Conservation (phyloP, 2,329 filamentous ascomycete genomes). For the Aureobasidium vineae region DNA sequence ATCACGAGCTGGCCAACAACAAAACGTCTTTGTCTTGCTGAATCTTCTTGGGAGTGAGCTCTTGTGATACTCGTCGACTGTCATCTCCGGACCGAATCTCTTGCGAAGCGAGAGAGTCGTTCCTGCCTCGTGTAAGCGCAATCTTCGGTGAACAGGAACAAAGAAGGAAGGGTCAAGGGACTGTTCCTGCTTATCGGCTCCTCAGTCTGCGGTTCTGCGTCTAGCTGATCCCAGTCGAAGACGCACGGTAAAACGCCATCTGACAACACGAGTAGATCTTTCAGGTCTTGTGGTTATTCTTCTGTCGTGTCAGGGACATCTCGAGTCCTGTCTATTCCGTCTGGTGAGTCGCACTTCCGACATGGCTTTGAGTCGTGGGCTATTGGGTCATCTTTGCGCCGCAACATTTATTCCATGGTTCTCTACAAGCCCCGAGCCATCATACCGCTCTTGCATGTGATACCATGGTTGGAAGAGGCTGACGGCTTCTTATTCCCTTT, state of each 20-base stretch:
- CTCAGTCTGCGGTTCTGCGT: slow-evolving; percentile 24
- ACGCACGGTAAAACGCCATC: slow-evolving; percentile 10
- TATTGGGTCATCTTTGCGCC: slow-evolving; percentile 1
- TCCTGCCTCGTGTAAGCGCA: slow-evolving; percentile 14
- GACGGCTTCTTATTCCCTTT: background rate
- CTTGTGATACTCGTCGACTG: background rate
- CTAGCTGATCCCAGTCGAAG: slow-evolving; percentile 19
- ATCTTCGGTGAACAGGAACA: slow-evolving; percentile 16
- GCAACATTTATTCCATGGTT: slow-evolving; percentile 1
- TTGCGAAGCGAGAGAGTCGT: background rate
- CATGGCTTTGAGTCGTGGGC: background rate
- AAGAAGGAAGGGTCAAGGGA: slow-evolving; percentile 11
- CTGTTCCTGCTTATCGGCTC: slow-evolving; percentile 25
- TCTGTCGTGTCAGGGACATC: slow-evolving; percentile 18
- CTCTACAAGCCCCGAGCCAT: slow-evolving; percentile 6
- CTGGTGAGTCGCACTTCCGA: slow-evolving; percentile 19
- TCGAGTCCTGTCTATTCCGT: background rate
- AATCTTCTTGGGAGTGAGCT: background rate
- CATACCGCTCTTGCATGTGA: background rate
- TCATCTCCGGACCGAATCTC: background rate
- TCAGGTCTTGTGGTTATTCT: background rate
- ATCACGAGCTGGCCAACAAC: slow-evolving; percentile 17
- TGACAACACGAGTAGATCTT: slow-evolving; percentile 9
- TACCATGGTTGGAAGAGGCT: background rate
- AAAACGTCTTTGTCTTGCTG: slow-evolving; percentile 17